Conservation (phyloP, 2,329 filamentous ascomycete species). For the Penicillium sp. region DNA sequence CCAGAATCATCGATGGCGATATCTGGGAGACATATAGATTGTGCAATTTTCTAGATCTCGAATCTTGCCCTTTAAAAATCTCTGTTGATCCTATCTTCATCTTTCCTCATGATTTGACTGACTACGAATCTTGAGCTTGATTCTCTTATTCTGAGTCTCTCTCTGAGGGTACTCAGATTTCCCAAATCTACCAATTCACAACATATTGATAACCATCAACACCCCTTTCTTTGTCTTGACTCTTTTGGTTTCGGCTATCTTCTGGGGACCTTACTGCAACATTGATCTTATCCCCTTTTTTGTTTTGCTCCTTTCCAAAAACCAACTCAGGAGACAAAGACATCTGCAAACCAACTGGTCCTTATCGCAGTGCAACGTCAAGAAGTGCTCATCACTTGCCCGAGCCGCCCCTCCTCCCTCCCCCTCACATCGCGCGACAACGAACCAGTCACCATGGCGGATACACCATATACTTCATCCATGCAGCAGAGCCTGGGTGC, state of each 20-base stretch:
- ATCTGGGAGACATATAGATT: neutral
- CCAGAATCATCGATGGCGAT: conserved; percentile 6
- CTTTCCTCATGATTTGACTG: neutral
- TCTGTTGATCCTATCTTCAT: neutral
- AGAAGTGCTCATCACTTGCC: neutral
- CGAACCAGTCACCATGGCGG: conserved; percentile 1
- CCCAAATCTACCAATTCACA: neutral
- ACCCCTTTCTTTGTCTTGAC: neutral
- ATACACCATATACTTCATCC: conserved; percentile 11
- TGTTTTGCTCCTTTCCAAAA: neutral
- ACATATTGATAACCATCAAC: neutral
- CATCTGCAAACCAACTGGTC: neutral
- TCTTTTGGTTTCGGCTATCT: neutral
- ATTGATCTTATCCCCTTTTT: neutral
- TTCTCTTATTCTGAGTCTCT: neutral
- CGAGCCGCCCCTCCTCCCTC: neutral
- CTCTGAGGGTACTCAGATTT: conserved; percentile 1
- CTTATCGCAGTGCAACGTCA: neutral
- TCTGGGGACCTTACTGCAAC: neutral
- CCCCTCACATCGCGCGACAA: neutral
- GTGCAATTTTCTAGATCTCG: neutral
- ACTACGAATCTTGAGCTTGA: neutral
- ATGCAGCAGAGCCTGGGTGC: neutral
- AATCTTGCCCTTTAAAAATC: neutral
- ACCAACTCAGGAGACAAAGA: neutral